Base-by-base conservation (phyloP, 73 alveolate species). In the Tetrahymena borealis region DNA sequence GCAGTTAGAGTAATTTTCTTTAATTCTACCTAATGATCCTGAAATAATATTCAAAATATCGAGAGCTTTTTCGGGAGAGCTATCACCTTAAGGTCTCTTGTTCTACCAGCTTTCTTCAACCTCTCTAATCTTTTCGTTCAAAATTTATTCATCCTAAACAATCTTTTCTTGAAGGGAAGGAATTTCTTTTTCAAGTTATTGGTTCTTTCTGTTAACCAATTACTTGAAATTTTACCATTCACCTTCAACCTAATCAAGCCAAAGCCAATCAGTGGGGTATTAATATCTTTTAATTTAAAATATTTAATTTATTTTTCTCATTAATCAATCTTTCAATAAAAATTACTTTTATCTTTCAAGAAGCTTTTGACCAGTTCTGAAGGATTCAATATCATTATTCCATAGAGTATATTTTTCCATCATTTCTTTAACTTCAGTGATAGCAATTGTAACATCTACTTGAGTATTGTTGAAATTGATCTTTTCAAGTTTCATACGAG, bases 101-200 rank as follows among this genome's bases (percentile, higher is more conserved):
- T 93, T 91, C 16, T 94, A 91, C 99, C 99, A 99, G 78, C 95
- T 98, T 20, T 98, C 99, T 91, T 99, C 99, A 33, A 98, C 96
- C 33, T 98, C 99, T 90, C 96, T 97, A n/a, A 99, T 98, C 95
- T 96, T 98, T 77, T 98, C 98, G 38, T 95, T 95, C 28, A 98
- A 94, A 60, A 92, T 94, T 91, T 93, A 94, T 95, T 99, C 99
- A 41, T 99, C 99, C 90, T 94, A 95, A 35, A 94, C 60, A 15
- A 98, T 97, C 92, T 95, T 96, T 9, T 93, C 96, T 95, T 95
- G 93, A 11, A 98, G 94, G 3, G 98, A 90, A 40, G 99, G 99
- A 33, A 98, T 96, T 95, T 98, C 97, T 20, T 94, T 98, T 91
- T 98, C 99, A 99, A 98, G 96, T 92, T 94, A 94, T 94, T 95